phyloP scores from a whole-genome alignment of 495 filamentous ascomycete genomes.

The Tuber brumale region DNA sequence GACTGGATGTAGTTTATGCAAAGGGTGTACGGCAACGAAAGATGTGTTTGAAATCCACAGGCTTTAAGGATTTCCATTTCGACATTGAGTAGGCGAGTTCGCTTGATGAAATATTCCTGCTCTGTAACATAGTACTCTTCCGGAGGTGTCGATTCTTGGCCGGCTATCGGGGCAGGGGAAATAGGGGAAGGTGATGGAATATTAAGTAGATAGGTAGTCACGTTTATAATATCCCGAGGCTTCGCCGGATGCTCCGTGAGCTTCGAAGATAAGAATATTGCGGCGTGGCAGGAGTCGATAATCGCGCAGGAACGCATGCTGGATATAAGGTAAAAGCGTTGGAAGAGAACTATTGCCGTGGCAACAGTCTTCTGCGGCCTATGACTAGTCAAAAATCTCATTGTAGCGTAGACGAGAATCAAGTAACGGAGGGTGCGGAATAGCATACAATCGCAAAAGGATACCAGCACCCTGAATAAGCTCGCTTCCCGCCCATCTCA shows the following conservation, averaged over 20 bases:
- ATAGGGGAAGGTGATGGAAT: conserved; percentile 54
- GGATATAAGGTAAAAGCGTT: conserved; percentile 72
- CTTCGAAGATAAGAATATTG: conserved; percentile 78
- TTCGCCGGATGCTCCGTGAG: conserved; percentile 68
- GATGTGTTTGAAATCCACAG: conserved; percentile 74
- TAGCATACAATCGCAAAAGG: conserved; percentile 58
- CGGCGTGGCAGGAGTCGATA: conserved; percentile 74
- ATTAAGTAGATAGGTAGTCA: conserved; percentile 71
- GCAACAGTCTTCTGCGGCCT: conserved; percentile 78
- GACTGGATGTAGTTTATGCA: conserved; percentile 89
- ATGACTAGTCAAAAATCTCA: conserved; percentile 6
- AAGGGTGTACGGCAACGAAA: conserved; percentile 77
- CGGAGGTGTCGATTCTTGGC: conserved; percentile 43
- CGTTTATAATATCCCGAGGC: conserved; percentile 71
- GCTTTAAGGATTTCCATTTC: conserved; percentile 70
- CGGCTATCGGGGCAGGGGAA: conserved; percentile 45
- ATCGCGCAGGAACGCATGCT: conserved; percentile 19
- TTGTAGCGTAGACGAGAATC: neutral
- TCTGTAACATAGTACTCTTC: conserved; percentile 69
- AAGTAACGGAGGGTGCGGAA: neutral
- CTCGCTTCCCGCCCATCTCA: conserved; percentile 61
- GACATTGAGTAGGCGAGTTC: conserved; percentile 56
- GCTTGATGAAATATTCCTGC: conserved; percentile 57
- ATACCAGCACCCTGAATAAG: conserved; percentile 85
- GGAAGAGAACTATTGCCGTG: conserved; percentile 78